These are phyloP conservation scores for Paramyrothecium roridum DNA, from an alignment of 2,329 filamentous ascomycete genomes.

Conservation along the genomic window DNA sequence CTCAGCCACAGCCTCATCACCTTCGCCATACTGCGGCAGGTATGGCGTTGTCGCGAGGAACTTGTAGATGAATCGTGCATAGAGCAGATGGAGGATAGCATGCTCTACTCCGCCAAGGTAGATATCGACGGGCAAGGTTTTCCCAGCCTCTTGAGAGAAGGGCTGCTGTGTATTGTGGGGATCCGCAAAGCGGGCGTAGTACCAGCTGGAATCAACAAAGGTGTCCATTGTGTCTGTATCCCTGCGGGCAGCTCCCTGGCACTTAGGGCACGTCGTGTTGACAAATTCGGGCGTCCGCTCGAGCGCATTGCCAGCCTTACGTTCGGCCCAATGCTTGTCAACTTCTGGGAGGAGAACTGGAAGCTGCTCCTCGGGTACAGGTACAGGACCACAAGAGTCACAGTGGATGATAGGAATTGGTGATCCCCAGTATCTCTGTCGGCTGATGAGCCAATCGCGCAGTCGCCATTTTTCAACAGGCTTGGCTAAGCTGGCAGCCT, in stretches of 20 bases:
- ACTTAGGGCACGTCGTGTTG: constrained; percentile 72
- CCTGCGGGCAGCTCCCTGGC: constrained; percentile 65
- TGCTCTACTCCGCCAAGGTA: constrained; percentile 90
- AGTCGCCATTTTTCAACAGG: constrained; percentile 73
- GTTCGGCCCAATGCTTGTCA: constrained; percentile 63
- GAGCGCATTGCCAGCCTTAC: constrained; percentile 73
- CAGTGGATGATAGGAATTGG: constrained; percentile 90
- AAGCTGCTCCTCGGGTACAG: constrained; percentile 72
- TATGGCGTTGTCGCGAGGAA: constrained; percentile 62
- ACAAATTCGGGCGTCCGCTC: constrained; percentile 71
- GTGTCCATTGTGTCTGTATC: constrained; percentile 97
- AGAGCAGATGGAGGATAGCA: constrained; percentile 84
- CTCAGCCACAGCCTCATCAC: constrained; percentile 48
- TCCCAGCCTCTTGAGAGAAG: constrained; percentile 58
- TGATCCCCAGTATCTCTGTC: constrained; percentile 90
- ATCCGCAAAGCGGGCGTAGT: constrained; percentile 79
- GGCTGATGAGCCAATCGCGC: constrained; percentile 85
- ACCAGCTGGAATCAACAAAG: constrained; percentile 95
- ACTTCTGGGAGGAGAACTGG: constrained; percentile 74
- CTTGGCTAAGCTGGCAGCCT: constrained; percentile 55
- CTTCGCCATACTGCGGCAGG: constrained; percentile 35
- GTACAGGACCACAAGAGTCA: constrained; percentile 69
- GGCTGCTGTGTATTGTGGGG: constrained; percentile 59
- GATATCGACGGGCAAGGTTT: constrained; percentile 73
- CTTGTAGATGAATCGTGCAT: constrained; percentile 87